Evolutionary conservation across 305 asterid species (phyloP).

Genomic region (Solanum chacoense): DNA sequence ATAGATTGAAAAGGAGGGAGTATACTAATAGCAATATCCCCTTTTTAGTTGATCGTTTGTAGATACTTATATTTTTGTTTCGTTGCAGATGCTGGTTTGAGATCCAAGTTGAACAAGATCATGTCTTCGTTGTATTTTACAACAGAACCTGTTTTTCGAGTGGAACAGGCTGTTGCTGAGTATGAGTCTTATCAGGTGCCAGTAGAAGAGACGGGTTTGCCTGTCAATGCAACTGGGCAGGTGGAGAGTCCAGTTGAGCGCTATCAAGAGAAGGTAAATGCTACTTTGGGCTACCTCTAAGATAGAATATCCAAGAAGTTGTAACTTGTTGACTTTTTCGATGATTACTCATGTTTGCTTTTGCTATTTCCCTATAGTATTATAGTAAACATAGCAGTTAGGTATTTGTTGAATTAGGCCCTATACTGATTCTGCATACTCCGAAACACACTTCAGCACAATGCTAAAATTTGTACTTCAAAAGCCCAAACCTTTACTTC

Average conservation of each 20-base stretch:
- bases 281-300: not conserved
- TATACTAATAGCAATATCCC: not conserved
- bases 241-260: conserved; percentile 21
- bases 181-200: conserved; percentile 36
- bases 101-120: conserved; percentile 50
- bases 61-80: not conserved
- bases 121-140: conserved; percentile 58
- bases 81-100: conserved; percentile 42
- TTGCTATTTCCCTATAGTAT: not conserved
- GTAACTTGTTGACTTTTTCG: not conserved
- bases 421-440: not conserved
- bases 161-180: conserved; percentile 40
- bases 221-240: conserved; percentile 15
- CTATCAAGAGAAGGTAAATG: conserved; percentile 35
- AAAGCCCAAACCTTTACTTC: not conserved
- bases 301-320: not conserved
- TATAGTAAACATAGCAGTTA: not conserved
- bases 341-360: not conserved
- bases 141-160: conserved; percentile 32
- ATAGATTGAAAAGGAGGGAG: not conserved
- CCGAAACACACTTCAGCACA: not conserved
- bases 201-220: conserved; percentile 21
- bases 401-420: not conserved
- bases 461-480: not conserved
- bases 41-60: not conserved